Conservation (phyloP, 345 rosid genomes). For the Arabidopsis suecica region DNA sequence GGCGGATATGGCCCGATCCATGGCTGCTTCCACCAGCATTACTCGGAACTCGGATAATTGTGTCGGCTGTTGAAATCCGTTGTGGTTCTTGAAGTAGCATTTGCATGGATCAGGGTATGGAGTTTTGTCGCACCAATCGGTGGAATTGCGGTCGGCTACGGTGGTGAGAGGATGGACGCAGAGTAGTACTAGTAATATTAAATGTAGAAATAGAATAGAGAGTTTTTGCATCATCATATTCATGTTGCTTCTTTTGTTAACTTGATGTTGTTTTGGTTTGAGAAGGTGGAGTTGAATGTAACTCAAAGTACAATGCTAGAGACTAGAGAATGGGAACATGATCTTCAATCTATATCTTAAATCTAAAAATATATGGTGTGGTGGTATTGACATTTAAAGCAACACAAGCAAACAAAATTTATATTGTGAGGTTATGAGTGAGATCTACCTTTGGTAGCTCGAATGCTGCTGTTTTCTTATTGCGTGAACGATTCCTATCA, state of each 20-base stretch:
- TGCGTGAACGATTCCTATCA: conserved; percentile 39
- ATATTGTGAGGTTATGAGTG: conserved; percentile 9
- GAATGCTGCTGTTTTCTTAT: conserved; percentile 22
- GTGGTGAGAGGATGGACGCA: conserved; percentile 38
- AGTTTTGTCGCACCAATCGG: conserved; percentile 71
- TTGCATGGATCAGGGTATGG: conserved; percentile 81
- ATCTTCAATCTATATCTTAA: conserved; percentile 17
- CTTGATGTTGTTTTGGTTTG: conserved; percentile 21
- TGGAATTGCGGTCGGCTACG: conserved; percentile 24
- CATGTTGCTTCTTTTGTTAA: no score
- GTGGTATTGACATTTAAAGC: conserved; percentile 21
- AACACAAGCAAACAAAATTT: conserved; percentile 14
- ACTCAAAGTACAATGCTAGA: conserved; percentile 10
- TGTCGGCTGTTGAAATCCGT: conserved; percentile 38
- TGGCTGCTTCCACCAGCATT: conserved; percentile 57
- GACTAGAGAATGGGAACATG: conserved; percentile 31
- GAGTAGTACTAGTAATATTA: conserved; percentile 39
- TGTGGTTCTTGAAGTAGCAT: conserved; percentile 49
- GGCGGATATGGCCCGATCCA: conserved; percentile 55
- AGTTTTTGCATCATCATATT: conserved; percentile 19
- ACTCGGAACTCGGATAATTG: conserved; percentile 59
- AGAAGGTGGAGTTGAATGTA: background rate
- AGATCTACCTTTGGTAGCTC: conserved; percentile 27
- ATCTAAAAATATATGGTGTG: conserved; percentile 7
- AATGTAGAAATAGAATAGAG: conserved; percentile 30